Percentiles rank a stretch among this genome's conserved stretches.
Conservation (phyloP, 148 eudicot genomes). For the Vaccinium corymbosum region DNA sequence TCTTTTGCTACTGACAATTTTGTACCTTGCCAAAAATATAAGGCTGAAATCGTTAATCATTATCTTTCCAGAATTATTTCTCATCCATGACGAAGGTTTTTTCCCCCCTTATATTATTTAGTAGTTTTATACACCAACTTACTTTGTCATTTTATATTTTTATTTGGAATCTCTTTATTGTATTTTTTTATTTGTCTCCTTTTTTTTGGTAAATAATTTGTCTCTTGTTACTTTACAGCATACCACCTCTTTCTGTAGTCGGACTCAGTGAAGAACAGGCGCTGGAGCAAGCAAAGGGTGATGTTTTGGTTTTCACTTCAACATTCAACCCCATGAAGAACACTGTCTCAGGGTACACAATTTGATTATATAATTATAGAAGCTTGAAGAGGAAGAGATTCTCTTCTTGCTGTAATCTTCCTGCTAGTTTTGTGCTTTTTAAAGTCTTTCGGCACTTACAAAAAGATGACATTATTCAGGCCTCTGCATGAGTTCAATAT, state of each 20-base stretch:
- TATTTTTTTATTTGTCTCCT: neutral
- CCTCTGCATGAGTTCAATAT: neutral
- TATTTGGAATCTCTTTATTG: neutral
- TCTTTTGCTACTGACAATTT: neutral
- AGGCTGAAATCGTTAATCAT: neutral
- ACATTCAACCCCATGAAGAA: slow-evolving; percentile 95
- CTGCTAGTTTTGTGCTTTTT: neutral
- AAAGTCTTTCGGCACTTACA: neutral
- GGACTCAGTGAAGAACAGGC: slow-evolving; percentile 97
- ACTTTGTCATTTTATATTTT: neutral
- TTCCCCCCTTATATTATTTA: neutral
- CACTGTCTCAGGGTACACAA: slow-evolving; percentile 77
- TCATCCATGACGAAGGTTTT: neutral
- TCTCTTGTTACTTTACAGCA: slow-evolving; percentile 49
- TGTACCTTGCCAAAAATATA: neutral
- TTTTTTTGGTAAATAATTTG: neutral
- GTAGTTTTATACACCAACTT: neutral
- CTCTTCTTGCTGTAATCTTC: neutral
- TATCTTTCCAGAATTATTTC: neutral
- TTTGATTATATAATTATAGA: neutral
- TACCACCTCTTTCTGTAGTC: slow-evolving; percentile 93
- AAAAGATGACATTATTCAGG: neutral
- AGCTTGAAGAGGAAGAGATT: neutral
- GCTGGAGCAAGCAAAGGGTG: slow-evolving; percentile 79
- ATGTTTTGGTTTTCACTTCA: slow-evolving; percentile 76